These are phyloP conservation scores for Linanthus parryae DNA, from an alignment of 148 eudicot species.

Conservation along the genomic window DNA sequence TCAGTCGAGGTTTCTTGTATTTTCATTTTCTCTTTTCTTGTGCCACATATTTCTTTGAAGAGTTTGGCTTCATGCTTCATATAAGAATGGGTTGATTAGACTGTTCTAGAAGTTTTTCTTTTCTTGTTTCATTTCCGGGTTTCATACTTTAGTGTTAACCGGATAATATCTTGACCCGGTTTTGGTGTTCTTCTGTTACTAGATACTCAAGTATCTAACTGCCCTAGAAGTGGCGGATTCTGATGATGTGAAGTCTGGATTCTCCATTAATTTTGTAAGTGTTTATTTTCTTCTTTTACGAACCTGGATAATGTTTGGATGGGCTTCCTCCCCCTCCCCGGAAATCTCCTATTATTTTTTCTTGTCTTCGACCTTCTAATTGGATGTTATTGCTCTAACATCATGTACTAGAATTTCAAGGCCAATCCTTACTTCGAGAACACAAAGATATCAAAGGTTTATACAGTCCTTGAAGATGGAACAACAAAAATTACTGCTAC, in stretches of 20 bases:
- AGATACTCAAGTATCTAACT: constrained; percentile 82
- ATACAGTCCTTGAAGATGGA: constrained; percentile 88
- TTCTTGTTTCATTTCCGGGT: not conserved
- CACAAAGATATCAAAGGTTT: constrained; percentile 72
- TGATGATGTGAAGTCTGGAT: constrained; percentile 89
- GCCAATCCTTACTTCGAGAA: constrained; percentile 87
- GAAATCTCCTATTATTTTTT: too few relatives aligned
- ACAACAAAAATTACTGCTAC: constrained; percentile 75
- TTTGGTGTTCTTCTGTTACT: constrained; percentile 4
- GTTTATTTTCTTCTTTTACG: constrained; percentile 3
- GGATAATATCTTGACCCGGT: constrained; percentile 3
- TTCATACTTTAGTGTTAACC: not conserved
- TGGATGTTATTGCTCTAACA: constrained; percentile 1
- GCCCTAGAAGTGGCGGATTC: constrained; percentile 91
- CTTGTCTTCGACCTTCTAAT: too few relatives aligned
- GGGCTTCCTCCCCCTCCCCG: too few relatives aligned
- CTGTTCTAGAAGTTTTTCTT: not conserved
- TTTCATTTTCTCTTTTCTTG: not conserved
- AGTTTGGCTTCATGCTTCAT: not conserved
- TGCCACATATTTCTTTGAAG: not conserved
- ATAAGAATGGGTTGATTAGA: not conserved
- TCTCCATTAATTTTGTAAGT: constrained; percentile 90
- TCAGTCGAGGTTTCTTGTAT: not conserved
- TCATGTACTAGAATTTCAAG: constrained; percentile 51
- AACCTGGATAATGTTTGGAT: too few relatives aligned